A percentile compares a stretch with the other conserved stretches of the same genome.
These are phyloP conservation scores for Calonectria crousiana DNA, from an alignment of 2,329 filamentous ascomycete genomes.

Conservation along the genomic window DNA sequence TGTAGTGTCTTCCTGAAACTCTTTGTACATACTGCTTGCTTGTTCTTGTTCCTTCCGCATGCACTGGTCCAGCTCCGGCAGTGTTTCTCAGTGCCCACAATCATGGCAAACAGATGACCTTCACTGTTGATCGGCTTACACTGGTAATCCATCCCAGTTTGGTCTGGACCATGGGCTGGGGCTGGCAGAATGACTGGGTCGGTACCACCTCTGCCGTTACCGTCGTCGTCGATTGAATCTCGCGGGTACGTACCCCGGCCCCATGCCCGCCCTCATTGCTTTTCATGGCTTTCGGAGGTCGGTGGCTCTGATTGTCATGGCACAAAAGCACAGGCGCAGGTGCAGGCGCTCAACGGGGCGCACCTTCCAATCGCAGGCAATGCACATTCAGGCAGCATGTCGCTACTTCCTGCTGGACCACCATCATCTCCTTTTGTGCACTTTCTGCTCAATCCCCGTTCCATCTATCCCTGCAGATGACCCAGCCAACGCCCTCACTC, in stretches of 20 bases:
- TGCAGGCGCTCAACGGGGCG: background rate
- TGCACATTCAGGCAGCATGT: constrained; percentile 7
- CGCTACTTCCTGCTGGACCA: constrained; percentile 5
- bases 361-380: constrained; percentile 10
- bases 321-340: constrained; percentile 4
- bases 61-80: background rate
- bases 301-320: background rate
- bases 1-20: constrained; percentile 11
- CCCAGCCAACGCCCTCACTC: constrained; percentile 3
- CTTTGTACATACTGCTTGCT: background rate
- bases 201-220: constrained; percentile 19
- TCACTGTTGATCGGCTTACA: constrained; percentile 1
- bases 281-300: constrained; percentile 2
- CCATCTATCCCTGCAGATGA: constrained; percentile 19
- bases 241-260: constrained; percentile 6
- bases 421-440: constrained; percentile 11
- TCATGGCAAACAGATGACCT: background rate
- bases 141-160: background rate
- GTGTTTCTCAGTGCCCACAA: background rate
- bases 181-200: constrained; percentile 11
- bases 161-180: constrained; percentile 11
- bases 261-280: background rate
- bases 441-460: background rate
- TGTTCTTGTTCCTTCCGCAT: background rate
- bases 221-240: background rate